Base-by-base conservation (phyloP, 1,284 basidiomycete species). In the Cryptococcus hybrid region DNA sequence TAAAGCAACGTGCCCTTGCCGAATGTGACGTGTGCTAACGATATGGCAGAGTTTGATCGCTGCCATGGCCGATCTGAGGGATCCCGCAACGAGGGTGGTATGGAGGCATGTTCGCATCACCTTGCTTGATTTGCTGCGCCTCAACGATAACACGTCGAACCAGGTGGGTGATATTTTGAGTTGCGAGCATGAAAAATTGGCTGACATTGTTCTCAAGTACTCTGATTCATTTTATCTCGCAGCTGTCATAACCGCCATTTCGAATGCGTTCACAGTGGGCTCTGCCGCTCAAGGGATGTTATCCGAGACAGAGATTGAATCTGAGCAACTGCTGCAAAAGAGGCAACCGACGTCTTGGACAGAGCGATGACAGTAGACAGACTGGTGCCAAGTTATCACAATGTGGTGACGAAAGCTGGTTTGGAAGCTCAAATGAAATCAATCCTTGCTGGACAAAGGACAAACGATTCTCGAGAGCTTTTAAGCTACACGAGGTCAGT, bases 131-230 rank as follows among this genome's bases (percentile, higher is more conserved):
- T 86, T 96, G 63, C 80, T 99, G 13, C 84, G 87, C 3, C 92
- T 91, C 74, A 98, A 99, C 74, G 94, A 98, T 78, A 99, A 98
- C 72, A 93, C 92, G 2, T 84, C 86, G 15, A 98, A 97, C 73
- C 81, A 84, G 39, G 91, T 93, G 65, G 52, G 7, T 47, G 3
- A 46, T 40, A 13, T 7, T n/a, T 42, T 1, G 3, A 7, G 1
- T 37, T 7, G 36, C 39, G n/a, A 30, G 4, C 3, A 30, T 30
- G 3, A 30, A 30, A 30, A 4, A 30, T 13, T 11, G 30, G 34
- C 53, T 35, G 2, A 55, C 15, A 30, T 30, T 30, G 15, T 45
- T 1, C 7, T 2, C 36, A 69, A 92, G 88, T 95, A 87, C 68
- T 90, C 91, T 39, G 95, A 98, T 74, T 91, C 89, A 5, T 87